phyloP scores from a whole-genome alignment of 257 asterid genomes.

The Eucommia ulmoides region DNA sequence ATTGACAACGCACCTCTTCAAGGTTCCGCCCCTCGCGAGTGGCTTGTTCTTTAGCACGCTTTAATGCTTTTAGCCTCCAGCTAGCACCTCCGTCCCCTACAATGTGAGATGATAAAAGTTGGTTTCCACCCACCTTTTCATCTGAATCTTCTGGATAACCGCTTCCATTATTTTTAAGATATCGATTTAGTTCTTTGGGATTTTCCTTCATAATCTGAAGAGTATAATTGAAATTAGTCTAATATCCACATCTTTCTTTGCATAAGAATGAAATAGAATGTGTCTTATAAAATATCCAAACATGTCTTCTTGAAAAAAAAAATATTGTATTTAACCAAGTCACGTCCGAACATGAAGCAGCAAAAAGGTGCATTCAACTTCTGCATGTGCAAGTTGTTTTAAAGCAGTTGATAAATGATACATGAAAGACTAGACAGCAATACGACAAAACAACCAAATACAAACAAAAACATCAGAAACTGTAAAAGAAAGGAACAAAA shows the following conservation, averaged over 20 bases:
- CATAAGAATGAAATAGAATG: background rate
- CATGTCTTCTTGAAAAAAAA: background rate
- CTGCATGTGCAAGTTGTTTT: too few species aligned
- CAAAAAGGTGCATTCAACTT: background rate
- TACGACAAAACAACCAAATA: too few species aligned
- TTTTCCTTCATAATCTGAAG: slow-evolving; percentile 47
- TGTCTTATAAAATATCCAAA: background rate
- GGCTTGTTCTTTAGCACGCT: slow-evolving; percentile 91
- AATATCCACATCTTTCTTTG: background rate
- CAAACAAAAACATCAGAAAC: too few species aligned
- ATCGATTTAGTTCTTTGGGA: slow-evolving; percentile 82
- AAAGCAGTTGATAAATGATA: too few species aligned
- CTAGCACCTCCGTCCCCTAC: slow-evolving; percentile 99
- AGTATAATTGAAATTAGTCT: background rate
- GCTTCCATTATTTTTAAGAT: slow-evolving; percentile 47
- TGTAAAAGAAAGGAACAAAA: too few species aligned
- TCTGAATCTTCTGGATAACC: slow-evolving; percentile 78
- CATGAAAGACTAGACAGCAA: too few species aligned
- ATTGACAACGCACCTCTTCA: slow-evolving; percentile 40
- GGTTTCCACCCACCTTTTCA: slow-evolving; percentile 20
- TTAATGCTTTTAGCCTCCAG: slow-evolving; percentile 95
- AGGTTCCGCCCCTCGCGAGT: slow-evolving; percentile 79
- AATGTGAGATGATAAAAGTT: slow-evolving; percentile 40
- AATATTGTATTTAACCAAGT: background rate
- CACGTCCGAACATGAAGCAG: background rate